A percentile compares a stretch with the other conserved stretches of the same genome.
Conservation (phyloP, 208 protist genomes). For the Crithidia mellificae region DNA sequence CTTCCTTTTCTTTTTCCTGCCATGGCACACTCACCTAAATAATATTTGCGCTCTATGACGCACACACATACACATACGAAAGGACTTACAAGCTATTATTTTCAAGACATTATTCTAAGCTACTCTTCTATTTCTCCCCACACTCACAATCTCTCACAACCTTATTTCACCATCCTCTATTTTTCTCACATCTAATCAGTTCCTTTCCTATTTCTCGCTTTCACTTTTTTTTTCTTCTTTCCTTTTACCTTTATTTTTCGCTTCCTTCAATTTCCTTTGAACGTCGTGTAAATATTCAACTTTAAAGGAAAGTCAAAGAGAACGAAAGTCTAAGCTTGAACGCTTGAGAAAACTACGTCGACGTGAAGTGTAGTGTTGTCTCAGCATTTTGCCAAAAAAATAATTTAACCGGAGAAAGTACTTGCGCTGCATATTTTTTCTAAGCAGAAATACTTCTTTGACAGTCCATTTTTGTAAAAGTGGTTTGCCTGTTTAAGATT, state of each 20-base stretch:
- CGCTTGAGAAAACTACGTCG: neutral
- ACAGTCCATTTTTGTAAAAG: neutral
- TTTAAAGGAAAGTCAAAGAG: neutral
- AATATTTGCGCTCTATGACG: too few relatives aligned
- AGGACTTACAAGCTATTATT: neutral
- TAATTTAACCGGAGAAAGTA: neutral
- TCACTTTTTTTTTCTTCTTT: constrained; percentile 1
- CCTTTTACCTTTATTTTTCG: too few relatives aligned
- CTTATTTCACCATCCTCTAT: neutral
- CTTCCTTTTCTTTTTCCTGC: too few relatives aligned
- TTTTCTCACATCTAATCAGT: neutral
- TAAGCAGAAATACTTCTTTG: neutral
- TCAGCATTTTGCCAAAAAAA: neutral
- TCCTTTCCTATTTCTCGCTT: neutral
- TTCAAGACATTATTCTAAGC: constrained; percentile 5
- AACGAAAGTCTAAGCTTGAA: neutral
- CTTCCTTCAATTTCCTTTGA: too few relatives aligned
- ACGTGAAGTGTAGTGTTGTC: neutral
- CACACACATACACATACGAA: neutral
- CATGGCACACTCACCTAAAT: too few relatives aligned
- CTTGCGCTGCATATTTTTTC: neutral
- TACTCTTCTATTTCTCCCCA: neutral
- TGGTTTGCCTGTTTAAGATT: neutral
- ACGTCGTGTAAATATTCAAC: too few relatives aligned
- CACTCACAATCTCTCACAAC: neutral